phyloP scores from a whole-genome alignment of 225 moss, liverwort and hornwort species.

The Antitrichia curtipendula region DNA sequence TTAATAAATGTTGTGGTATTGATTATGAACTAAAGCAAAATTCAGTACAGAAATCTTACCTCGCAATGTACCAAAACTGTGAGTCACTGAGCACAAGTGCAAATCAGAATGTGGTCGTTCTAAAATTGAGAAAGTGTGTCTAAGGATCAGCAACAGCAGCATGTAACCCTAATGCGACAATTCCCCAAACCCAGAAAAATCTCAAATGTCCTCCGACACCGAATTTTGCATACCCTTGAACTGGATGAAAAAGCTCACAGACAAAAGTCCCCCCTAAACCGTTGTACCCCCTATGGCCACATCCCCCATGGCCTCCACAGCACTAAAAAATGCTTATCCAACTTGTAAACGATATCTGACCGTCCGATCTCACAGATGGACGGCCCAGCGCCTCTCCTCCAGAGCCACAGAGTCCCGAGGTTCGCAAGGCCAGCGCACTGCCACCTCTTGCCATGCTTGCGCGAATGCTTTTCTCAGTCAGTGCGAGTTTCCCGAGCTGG shows the following conservation, averaged over 20 bases:
- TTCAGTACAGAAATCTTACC: neutral
- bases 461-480: neutral
- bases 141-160: neutral
- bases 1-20: neutral
- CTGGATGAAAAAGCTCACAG: neutral
- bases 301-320: neutral
- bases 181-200: neutral
- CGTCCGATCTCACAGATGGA: neutral
- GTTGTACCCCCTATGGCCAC: neutral
- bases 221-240: neutral
- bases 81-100: neutral
- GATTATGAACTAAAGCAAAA: neutral
- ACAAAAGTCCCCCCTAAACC: neutral
- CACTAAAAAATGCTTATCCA: constrained; percentile 4
- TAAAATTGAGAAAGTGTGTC: neutral
- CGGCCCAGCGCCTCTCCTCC: constrained; percentile 4
- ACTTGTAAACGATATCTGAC: neutral
- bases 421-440: neutral
- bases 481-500: constrained; percentile 13
- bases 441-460: neutral
- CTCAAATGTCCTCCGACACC: neutral
- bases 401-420: constrained; percentile 1
- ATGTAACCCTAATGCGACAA: neutral
- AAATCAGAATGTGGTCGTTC: neutral
- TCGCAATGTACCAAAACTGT: neutral